Evolutionary conservation across 177 flowering plant genomes (phyloP).

Genomic region (Vitis hybrid): DNA sequence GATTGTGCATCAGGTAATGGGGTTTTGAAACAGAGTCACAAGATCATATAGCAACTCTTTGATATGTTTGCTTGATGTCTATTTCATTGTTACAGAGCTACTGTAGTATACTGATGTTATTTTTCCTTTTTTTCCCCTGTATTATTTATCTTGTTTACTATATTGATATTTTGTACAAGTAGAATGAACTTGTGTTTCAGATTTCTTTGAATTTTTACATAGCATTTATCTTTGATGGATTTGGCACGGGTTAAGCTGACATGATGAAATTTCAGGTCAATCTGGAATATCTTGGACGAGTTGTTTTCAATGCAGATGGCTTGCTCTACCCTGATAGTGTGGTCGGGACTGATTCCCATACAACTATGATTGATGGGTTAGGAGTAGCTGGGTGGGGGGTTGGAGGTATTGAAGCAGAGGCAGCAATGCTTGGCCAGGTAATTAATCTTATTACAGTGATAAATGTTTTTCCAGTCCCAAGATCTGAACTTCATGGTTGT

Average conservation of each 20-base stretch:
- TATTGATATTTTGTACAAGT: neutral
- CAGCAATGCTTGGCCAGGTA: slow-evolving; percentile 97
- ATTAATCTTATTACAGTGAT: neutral
- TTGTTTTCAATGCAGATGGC: slow-evolving; percentile 80
- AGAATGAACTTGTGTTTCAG: neutral
- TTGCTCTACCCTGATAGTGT: slow-evolving; percentile 95
- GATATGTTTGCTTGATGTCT: neutral
- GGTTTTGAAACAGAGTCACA: neutral
- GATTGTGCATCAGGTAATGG: slow-evolving; percentile 82
- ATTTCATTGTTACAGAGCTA: neutral
- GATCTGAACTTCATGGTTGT: neutral
- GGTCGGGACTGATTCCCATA: slow-evolving; percentile 97
- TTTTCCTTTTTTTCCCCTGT: neutral
- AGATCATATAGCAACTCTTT: neutral
- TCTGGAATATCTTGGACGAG: slow-evolving; percentile 91
- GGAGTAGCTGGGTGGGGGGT: slow-evolving; percentile 99
- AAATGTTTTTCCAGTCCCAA: neutral
- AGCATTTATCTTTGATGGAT: neutral
- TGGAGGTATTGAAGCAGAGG: slow-evolving; percentile 99
- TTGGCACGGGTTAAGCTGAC: neutral
- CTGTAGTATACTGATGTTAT: neutral
- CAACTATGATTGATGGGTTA: slow-evolving; percentile 97
- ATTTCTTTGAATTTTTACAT: neutral
- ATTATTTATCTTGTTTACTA: neutral
- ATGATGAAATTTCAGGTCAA: slow-evolving; percentile 62